phyloP scores from a whole-genome alignment of 1,139 yeast species.

The Sugiyamaella neomexicana region DNA sequence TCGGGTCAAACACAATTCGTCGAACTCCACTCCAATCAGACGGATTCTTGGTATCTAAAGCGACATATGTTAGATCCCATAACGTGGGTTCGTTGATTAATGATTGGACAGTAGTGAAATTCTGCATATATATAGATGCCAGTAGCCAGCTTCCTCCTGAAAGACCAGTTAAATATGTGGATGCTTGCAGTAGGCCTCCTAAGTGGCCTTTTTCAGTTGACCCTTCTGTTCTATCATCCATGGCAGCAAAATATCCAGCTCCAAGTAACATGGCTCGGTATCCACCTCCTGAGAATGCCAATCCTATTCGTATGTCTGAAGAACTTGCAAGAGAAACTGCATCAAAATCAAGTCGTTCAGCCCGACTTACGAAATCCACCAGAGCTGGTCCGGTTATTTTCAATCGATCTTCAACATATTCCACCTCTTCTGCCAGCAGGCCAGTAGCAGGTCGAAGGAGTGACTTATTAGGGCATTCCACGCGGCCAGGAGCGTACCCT shows the following conservation, averaged over 20 bases:
- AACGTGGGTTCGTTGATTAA: slow-evolving; percentile 61
- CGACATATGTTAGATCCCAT: slow-evolving; percentile 55
- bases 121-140: slow-evolving; percentile 78
- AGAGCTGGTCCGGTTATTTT: slow-evolving; percentile 54
- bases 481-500: slow-evolving; percentile 28
- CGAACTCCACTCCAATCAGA: slow-evolving; percentile 63
- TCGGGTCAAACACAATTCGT: slow-evolving; percentile 50
- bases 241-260: slow-evolving; percentile 79
- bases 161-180: slow-evolving; percentile 80
- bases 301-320: slow-evolving; percentile 53
- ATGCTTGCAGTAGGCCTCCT: slow-evolving; percentile 77
- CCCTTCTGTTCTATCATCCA: slow-evolving; percentile 65
- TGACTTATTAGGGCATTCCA: slow-evolving; percentile 21
- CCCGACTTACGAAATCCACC: slow-evolving; percentile 53
- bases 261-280: slow-evolving; percentile 88
- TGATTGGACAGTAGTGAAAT: slow-evolving; percentile 72
- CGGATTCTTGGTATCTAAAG: slow-evolving; percentile 48
- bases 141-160: slow-evolving; percentile 92
- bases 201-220: slow-evolving; percentile 59
- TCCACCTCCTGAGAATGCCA: slow-evolving; percentile 91
- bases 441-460: slow-evolving; percentile 22
- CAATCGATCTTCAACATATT: slow-evolving; percentile 46
- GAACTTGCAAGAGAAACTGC: slow-evolving; percentile 49
- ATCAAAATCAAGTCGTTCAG: slow-evolving; percentile 62
- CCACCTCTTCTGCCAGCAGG: slow-evolving; percentile 28